A percentile compares a stretch with the other conserved stretches of the same genome.
phyloP scores from a whole-genome alignment of 768 basidiomycete species.

The Rhodotorula kratochvilovae region DNA sequence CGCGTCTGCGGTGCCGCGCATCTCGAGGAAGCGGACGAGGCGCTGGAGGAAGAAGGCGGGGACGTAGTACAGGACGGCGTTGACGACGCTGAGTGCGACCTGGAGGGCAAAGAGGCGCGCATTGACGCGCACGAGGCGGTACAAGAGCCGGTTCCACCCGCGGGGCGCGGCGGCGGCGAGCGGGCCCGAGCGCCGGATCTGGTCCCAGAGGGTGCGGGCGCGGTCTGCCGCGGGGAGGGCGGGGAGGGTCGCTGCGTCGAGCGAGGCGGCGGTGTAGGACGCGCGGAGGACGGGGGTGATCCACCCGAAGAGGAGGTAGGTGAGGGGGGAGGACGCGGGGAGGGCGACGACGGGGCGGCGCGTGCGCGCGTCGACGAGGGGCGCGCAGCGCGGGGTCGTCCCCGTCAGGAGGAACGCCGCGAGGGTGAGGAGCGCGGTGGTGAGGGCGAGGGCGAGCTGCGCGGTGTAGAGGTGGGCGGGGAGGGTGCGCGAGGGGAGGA shows the following conservation, averaged over 20 bases:
- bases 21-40: slow-evolving; percentile 40
- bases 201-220: slow-evolving; percentile 24
- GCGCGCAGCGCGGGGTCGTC: slow-evolving; percentile 21
- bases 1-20: not conserved
- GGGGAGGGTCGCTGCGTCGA: slow-evolving; percentile 20
- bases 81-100: slow-evolving; percentile 11
- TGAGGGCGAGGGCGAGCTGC: slow-evolving; percentile 6
- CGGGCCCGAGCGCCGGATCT: not conserved
- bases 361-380: not conserved
- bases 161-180: slow-evolving; percentile 8
- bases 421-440: not conserved
- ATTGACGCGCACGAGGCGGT: slow-evolving; percentile 29
- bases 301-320: slow-evolving; percentile 32
- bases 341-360: not conserved
- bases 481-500: slow-evolving; percentile 6
- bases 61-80: slow-evolving; percentile 39
- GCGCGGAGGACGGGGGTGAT: slow-evolving; percentile 21
- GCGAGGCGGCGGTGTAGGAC: not conserved
- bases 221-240: slow-evolving; percentile 16
- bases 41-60: slow-evolving; percentile 44
- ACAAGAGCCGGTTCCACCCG: slow-evolving; percentile 28
- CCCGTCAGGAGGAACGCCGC: slow-evolving; percentile 10
- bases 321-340: slow-evolving; percentile 19
- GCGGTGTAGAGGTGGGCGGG: not conserved
- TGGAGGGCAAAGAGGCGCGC: slow-evolving; percentile 22